phyloP scores from a whole-genome alignment of 768 basidiomycete genomes.

The Pleurotus giganteus region DNA sequence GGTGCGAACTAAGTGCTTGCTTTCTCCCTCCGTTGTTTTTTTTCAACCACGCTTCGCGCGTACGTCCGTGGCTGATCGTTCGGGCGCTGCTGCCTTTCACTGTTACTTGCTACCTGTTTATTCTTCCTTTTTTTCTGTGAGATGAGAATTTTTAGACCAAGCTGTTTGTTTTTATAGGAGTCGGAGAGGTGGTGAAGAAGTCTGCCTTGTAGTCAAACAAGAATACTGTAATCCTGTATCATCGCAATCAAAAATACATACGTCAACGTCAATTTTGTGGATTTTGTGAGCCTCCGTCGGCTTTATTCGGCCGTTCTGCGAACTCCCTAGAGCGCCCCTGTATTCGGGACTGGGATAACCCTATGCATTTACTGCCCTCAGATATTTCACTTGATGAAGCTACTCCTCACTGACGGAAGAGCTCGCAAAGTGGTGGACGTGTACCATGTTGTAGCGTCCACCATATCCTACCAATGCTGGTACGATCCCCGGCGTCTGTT shows the following conservation, averaged over 20 bases:
- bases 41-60: not conserved
- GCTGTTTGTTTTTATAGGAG: not conserved
- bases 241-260: constrained; percentile 6
- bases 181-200: constrained; percentile 1
- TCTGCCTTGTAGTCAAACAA: constrained; percentile 7
- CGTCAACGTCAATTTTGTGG: no score
- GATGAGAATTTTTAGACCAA: constrained; percentile 6
- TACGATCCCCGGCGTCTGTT: no score
- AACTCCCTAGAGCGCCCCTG: no score
- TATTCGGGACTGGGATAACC: no score
- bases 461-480: no score
- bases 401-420: no score
- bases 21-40: not conserved
- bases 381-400: no score
- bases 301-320: no score
- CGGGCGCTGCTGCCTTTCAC: not conserved
- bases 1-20: constrained; percentile 17
- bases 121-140: not conserved
- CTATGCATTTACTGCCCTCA: no score
- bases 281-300: no score
- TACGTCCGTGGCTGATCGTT: not conserved
- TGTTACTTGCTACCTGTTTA: not conserved
- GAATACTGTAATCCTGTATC: constrained; percentile 9
- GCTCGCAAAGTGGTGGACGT: no score
- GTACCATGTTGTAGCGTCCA: no score